Evolutionary conservation across 345 rosid species (phyloP), one percentile per base, ranked within the genome.

Genomic region (Microthlaspi erraticum): DNA sequence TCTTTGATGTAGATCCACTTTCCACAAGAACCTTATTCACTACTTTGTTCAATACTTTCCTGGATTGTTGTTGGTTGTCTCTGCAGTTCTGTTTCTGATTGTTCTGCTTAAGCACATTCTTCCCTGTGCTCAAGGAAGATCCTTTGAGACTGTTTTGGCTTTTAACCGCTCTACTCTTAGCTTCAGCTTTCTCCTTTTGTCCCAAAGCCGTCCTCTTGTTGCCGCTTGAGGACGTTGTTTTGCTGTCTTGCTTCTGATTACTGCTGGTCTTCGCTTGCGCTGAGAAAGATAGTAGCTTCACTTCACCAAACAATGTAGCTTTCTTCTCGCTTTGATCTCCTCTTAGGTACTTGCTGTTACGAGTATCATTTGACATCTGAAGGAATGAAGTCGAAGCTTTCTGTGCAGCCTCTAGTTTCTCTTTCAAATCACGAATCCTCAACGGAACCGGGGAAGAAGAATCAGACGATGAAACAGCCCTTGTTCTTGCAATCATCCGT

Each of bases 221-320:
- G 44, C 73, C 69, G 54, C 74, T 74, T 16, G 78, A 66, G 16
- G 68, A 74, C 7, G 56, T 59, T 42, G 56, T 53, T 81, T 84
- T 51, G 66, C 85, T 83, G 73, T 83, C 96, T 78, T 93, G 79
- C 83, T 81, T 87, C 82, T 88, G 96, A 45, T 60, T 42, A 60
- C 83, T 89, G 62, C 86, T 91, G 42, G 83, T 80, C 74, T 94
- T 94, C 48, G 96, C 87, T 88, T 94, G 99, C 45, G 88, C 82
- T 72, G 98, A 93, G 74, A 94, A 93, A 33, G 98, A 88, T 66
- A 88, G 75, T 2, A 92, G 87, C 77, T 84, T 91, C 41, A 80
- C 90, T 71, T 81, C 88, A 17, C 74, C 77, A 76, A 87, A 57
- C 74, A 74, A 20, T 65, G 70, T 71, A 85, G 73, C 41, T 49